Conservation (phyloP, 257 asterid genomes). For the Petunia secreta region DNA sequence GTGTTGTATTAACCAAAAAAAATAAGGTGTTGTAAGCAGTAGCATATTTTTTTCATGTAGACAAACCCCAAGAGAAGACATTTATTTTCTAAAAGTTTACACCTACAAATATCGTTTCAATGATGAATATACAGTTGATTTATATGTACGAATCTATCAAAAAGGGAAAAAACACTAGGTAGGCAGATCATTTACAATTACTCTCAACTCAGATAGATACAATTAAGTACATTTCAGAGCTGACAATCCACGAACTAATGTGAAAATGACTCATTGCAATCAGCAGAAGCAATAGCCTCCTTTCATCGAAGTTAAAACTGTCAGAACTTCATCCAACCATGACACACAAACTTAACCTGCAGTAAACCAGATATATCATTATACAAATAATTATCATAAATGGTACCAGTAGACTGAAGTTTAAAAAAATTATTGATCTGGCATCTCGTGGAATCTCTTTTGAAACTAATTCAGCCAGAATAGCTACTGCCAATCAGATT, state of each 20-base stretch:
- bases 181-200: neutral
- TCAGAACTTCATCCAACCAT: slow-evolving; percentile 6
- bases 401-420: neutral
- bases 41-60: too few species aligned
- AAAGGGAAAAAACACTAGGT: neutral
- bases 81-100: too few species aligned
- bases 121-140: neutral
- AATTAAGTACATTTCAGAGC: neutral
- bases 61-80: too few species aligned
- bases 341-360: neutral
- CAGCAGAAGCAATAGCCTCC: neutral
- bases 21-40: too few species aligned
- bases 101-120: neutral
- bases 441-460: neutral
- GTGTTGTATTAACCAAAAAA: too few species aligned
- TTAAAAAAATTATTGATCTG: neutral
- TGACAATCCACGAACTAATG: neutral
- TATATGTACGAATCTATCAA: neutral
- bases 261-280: neutral
- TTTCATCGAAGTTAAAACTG: slow-evolving; percentile 17
- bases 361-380: neutral
- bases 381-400: neutral
- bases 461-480: neutral
- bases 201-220: neutral
- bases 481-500: neutral